Percentiles rank a stretch among this genome's conserved stretches.
Evolutionary conservation across 768 basidiomycete species (phyloP).

Genomic region (Xerocomellus intermedius): DNA sequence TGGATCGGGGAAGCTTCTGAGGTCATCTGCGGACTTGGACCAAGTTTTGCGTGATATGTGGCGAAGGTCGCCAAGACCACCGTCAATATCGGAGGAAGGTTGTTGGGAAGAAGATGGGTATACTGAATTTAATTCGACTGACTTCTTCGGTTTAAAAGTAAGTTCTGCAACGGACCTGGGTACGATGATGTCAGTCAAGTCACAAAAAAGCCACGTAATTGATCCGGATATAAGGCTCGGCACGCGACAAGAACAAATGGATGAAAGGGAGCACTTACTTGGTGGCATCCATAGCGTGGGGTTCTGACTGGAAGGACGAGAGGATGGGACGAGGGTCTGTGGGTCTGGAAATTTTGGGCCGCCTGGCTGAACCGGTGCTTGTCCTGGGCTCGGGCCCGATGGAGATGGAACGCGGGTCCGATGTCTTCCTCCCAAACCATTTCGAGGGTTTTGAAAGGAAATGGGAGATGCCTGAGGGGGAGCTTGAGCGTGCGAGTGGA

Average conservation of each 20-base stretch:
- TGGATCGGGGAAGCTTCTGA: slow-evolving; percentile 50
- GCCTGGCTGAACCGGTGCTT: slow-evolving; percentile 50
- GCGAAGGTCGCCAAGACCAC: slow-evolving; percentile 64
- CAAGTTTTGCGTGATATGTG: slow-evolving; percentile 68
- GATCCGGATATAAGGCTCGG: background rate
- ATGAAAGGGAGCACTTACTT: slow-evolving; percentile 43
- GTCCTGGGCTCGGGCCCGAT: slow-evolving; percentile 45
- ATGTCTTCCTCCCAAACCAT: slow-evolving; percentile 68
- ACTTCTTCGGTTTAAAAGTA: slow-evolving; percentile 44
- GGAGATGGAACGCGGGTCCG: slow-evolving; percentile 46
- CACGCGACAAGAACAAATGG: slow-evolving; percentile 3
- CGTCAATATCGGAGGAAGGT: slow-evolving; percentile 27
- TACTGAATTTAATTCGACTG: slow-evolving; percentile 41
- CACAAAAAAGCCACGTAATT: slow-evolving; percentile 6
- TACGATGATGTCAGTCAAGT: slow-evolving; percentile 22
- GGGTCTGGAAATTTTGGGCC: slow-evolving; percentile 81
- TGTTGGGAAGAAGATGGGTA: slow-evolving; percentile 33
- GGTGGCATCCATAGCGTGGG: slow-evolving; percentile 46
- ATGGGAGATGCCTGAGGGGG: slow-evolving; percentile 62
- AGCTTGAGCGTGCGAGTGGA: slow-evolving; percentile 53
- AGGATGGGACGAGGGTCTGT: slow-evolving; percentile 80
- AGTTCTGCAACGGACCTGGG: slow-evolving; percentile 67
- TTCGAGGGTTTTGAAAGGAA: slow-evolving; percentile 66
- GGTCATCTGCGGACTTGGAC: slow-evolving; percentile 80
- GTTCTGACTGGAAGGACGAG: slow-evolving; percentile 42